Conservation (phyloP, 805 yeast species). For the Candida suzukii region DNA sequence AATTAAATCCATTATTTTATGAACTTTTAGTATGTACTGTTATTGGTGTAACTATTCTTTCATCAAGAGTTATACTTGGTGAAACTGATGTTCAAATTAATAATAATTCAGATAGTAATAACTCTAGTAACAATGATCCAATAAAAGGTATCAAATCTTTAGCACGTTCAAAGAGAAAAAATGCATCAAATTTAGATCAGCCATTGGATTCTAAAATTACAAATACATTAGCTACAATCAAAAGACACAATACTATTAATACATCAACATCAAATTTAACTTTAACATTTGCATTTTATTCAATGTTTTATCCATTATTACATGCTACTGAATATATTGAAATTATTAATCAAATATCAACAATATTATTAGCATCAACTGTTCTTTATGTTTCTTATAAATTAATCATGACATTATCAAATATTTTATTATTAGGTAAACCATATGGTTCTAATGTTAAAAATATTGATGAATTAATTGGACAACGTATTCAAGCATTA, state of each 20-base stretch:
- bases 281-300: slow-evolving; percentile 22
- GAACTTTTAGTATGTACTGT: slow-evolving; percentile 21
- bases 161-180: slow-evolving; percentile 14
- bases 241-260: slow-evolving; percentile 14
- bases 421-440: slow-evolving; percentile 44
- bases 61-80: slow-evolving; percentile 20
- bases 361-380: slow-evolving; percentile 16
- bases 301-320: slow-evolving; percentile 22
- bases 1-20: slow-evolving; percentile 20
- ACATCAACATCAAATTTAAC: slow-evolving; percentile 42
- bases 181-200: slow-evolving; percentile 20
- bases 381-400: slow-evolving; percentile 20
- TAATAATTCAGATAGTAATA: not conserved
- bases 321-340: slow-evolving; percentile 14
- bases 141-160: slow-evolving; percentile 5
- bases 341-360: slow-evolving; percentile 16
- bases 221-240: slow-evolving; percentile 5
- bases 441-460: slow-evolving; percentile 26
- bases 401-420: slow-evolving; percentile 44
- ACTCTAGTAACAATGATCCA: no score
- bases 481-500: slow-evolving; percentile 37
- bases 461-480: slow-evolving; percentile 27
- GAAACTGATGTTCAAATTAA: slow-evolving; percentile 4
- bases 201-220: slow-evolving; percentile 6
- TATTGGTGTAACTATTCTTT: slow-evolving; percentile 24